Percentiles rank a stretch among this genome's conserved stretches.
Evolutionary conservation across 306 rosid species (phyloP).

Genomic region (Vigna radiata): DNA sequence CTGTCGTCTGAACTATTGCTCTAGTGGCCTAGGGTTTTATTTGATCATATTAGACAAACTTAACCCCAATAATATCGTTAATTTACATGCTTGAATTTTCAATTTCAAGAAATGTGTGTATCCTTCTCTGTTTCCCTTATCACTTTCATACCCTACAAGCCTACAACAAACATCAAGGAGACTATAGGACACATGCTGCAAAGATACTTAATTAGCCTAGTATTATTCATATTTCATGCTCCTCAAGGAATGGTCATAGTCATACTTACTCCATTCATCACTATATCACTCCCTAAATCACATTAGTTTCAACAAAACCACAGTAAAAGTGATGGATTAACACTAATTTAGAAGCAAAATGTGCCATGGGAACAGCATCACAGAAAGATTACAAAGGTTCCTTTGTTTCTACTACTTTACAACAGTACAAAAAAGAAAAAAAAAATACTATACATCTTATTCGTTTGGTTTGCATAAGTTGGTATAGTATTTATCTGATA

Average conservation of each 20-base stretch:
- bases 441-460: no score
- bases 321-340: neutral
- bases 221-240: conserved; percentile 1
- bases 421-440: neutral
- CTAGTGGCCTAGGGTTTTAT: conserved; percentile 33
- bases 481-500: neutral
- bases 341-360: neutral
- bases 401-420: neutral
- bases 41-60: conserved; percentile 18
- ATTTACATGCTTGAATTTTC: neutral
- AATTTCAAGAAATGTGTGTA: neutral
- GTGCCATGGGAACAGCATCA: neutral
- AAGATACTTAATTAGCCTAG: neutral
- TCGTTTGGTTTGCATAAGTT: no score
- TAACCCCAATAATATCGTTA: neutral
- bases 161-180: conserved; percentile 3
- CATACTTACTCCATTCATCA: neutral
- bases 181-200: neutral
- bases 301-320: conserved; percentile 1
- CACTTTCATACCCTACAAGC: conserved; percentile 12
- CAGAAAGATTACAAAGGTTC: neutral
- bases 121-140: neutral
- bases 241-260: neutral
- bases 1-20: neutral
- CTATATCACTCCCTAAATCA: neutral